Evolutionary conservation across 768 basidiomycete species (phyloP).

Genomic region (Boletus rubroflammeus): DNA sequence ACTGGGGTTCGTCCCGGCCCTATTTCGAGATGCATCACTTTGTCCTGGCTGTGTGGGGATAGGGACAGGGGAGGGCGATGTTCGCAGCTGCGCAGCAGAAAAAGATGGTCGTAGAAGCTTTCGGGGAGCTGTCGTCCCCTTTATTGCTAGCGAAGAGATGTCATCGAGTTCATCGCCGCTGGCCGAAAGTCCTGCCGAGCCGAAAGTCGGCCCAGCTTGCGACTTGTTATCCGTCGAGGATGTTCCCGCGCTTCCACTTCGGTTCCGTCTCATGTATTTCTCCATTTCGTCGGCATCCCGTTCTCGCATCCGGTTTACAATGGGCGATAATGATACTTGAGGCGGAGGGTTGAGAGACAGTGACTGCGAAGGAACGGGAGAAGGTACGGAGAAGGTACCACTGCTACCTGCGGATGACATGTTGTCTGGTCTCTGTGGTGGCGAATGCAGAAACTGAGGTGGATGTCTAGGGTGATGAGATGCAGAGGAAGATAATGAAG

Average conservation of each 20-base stretch:
- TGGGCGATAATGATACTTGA: conserved; percentile 61
- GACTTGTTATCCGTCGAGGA: conserved; percentile 71
- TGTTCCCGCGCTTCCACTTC: conserved; percentile 75
- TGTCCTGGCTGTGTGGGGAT: conserved; percentile 35
- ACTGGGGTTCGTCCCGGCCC: conserved; percentile 67
- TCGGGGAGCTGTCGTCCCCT: conserved; percentile 57
- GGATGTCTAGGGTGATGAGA: conserved; percentile 46
- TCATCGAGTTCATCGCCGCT: conserved; percentile 54
- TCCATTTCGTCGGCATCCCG: conserved; percentile 86
- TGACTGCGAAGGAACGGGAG: conserved; percentile 36
- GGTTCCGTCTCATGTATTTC: conserved; percentile 76
- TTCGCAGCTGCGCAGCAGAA: conserved; percentile 74
- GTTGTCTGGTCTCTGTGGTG: conserved; percentile 36
- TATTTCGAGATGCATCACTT: conserved; percentile 46
- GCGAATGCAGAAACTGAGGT: conserved; percentile 39
- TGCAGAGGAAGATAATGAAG: conserved; percentile 62
- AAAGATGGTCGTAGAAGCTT: conserved; percentile 63
- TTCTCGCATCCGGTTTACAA: conserved; percentile 77
- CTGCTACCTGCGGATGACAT: conserved; percentile 34
- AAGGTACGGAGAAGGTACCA: conserved; percentile 36
- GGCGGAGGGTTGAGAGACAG: conserved; percentile 35
- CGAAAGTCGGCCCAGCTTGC: conserved; percentile 45
- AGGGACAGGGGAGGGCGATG: conserved; percentile 38
- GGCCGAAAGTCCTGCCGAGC: conserved; percentile 49
- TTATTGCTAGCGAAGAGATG: conserved; percentile 42